A percentile compares a stretch with the other conserved stretches of the same genome.
Conservation (phyloP, 257 asterid genomes). For the Solanum lignicaule region DNA sequence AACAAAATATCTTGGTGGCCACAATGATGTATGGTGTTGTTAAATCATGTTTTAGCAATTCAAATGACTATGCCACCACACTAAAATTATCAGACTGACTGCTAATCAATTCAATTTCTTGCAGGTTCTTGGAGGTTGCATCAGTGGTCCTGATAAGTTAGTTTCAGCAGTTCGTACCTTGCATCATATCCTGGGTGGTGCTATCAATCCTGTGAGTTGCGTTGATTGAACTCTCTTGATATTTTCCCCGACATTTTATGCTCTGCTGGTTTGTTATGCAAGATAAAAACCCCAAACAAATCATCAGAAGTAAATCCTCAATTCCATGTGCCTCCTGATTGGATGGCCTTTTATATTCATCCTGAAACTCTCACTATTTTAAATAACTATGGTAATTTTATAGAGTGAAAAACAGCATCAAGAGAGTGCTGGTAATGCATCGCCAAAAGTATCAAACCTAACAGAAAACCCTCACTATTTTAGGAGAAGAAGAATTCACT, state of each 20-base stretch:
- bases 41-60: not conserved
- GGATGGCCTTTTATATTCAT: not conserved
- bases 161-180: constrained; percentile 59
- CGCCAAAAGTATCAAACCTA: not conserved
- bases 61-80: not conserved
- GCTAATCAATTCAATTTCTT: not conserved
- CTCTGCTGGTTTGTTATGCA: not conserved
- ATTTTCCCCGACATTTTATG: not conserved
- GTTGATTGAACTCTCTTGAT: not conserved
- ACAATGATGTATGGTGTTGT: constrained; percentile 61
- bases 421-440: not conserved
- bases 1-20: constrained; percentile 83
- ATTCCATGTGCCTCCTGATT: not conserved
- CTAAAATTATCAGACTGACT: not conserved
- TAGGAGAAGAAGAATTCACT: not conserved
- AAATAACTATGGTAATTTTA: not conserved
- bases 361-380: not conserved
- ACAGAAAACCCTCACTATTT: not conserved
- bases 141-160: constrained; percentile 79
- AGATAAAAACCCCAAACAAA: not conserved
- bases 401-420: not conserved
- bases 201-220: constrained; percentile 75
- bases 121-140: constrained; percentile 83
- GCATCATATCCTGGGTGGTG: constrained; percentile 91
- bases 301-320: not conserved